A percentile compares a stretch with the other conserved stretches of the same genome.
phyloP scores from a whole-genome alignment of 345 rosid species.

The Sisymbrium irio region DNA sequence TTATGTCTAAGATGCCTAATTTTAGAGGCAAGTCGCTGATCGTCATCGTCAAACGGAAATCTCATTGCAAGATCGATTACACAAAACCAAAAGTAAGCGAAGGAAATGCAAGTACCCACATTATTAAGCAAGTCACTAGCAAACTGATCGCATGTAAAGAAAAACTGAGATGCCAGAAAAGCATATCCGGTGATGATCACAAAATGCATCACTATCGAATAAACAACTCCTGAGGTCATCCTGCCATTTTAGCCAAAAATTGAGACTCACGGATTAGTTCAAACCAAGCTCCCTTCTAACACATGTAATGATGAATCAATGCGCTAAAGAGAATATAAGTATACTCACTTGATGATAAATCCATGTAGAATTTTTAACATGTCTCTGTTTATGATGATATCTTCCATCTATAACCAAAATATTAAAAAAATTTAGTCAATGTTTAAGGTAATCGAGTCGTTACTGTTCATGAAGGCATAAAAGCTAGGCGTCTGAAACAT shows the following conservation, averaged over 20 bases:
- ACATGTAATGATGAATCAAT: neutral
- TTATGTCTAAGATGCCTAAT: neutral
- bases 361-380: neutral
- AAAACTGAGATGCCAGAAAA: neutral
- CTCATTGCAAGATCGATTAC: neutral
- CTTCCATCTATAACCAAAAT: neutral
- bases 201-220: neutral
- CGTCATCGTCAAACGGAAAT: neutral
- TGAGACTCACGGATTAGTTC: neutral
- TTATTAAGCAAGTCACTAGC: neutral
- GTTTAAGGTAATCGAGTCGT: no score
- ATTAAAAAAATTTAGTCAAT: no score
- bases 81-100: neutral
- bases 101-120: neutral
- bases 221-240: neutral
- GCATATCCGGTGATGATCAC: neutral
- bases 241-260: neutral
- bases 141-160: neutral
- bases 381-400: neutral
- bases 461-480: no score
- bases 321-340: neutral
- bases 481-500: no score
- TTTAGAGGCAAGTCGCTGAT: neutral
- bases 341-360: neutral
- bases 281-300: no score